A percentile compares a stretch with the other conserved stretches of the same genome.
phyloP scores from a whole-genome alignment of 192 early-diverging fungal species.

The Coemansia sp. region DNA sequence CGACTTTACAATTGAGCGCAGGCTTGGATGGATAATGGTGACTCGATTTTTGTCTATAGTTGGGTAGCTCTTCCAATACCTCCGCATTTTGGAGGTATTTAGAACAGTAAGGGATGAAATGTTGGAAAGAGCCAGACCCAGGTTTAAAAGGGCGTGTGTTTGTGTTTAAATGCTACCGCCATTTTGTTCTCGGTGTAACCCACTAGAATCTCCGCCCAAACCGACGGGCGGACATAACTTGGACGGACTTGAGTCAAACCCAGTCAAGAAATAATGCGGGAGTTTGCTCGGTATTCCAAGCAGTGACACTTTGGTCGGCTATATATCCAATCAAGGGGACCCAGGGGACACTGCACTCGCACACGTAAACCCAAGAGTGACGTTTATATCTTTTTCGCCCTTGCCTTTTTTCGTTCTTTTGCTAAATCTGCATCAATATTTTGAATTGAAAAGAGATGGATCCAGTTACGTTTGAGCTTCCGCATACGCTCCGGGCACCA shows the following conservation, averaged over 20 bases:
- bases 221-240: no score
- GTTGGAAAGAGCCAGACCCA: background rate
- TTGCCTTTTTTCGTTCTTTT: background rate
- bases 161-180: background rate
- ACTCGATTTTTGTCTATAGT: background rate
- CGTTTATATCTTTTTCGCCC: background rate
- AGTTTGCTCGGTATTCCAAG: background rate
- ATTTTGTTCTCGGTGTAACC: no score
- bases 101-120: background rate
- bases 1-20: background rate
- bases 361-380: conserved; percentile 10
- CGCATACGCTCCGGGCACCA: conserved; percentile 33
- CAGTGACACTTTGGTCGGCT: conserved; percentile 3
- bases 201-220: no score
- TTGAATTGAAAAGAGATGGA: conserved; percentile 19
- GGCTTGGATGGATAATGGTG: background rate
- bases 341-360: background rate
- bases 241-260: no score
- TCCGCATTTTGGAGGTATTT: background rate
- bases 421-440: background rate
- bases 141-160: background rate
- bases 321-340: background rate
- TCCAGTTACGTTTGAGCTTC: conserved; percentile 29
- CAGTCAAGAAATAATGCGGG: background rate
- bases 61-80: background rate